phyloP scores from a whole-genome alignment of 345 rosid species.

The Alliaria petiolata region DNA sequence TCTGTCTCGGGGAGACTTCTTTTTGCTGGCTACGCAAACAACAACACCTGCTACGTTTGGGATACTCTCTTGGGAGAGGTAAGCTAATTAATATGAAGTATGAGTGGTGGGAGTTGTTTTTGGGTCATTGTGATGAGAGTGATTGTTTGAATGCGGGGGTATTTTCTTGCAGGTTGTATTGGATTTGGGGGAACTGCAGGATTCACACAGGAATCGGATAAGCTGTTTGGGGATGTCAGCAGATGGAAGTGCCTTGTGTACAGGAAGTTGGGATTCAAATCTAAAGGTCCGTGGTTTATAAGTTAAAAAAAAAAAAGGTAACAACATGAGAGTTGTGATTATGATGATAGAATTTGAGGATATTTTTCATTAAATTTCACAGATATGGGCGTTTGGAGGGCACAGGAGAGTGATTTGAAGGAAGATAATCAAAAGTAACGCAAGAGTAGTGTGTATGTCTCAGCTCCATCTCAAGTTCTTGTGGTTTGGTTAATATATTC shows the following conservation, averaged over 20 bases:
- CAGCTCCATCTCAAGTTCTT: constrained; percentile 4
- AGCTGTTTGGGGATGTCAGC: constrained; percentile 92
- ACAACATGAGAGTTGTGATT: background rate
- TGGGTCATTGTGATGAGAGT: background rate
- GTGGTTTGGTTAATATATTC: constrained; percentile 15
- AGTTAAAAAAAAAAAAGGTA: too few species aligned
- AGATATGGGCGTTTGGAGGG: constrained; percentile 99
- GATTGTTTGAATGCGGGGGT: background rate
- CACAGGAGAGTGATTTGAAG: constrained; percentile 59
- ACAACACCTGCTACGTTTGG: constrained; percentile 87
- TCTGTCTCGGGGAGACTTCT: constrained; percentile 96
- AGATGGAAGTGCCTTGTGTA: constrained; percentile 99
- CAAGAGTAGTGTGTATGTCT: constrained; percentile 15
- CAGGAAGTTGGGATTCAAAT: constrained; percentile 98
- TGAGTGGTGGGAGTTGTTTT: background rate
- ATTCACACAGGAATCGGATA: constrained; percentile 68
- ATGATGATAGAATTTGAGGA: background rate
- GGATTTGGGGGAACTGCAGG: constrained; percentile 72
- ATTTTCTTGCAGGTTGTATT: constrained; percentile 59
- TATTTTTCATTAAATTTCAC: background rate
- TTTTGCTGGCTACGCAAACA: constrained; percentile 68
- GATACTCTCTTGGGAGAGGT: constrained; percentile 94
- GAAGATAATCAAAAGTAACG: background rate
- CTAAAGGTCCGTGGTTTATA: constrained; percentile 63
- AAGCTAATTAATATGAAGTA: constrained; percentile 1